Conservation (phyloP, 2,329 filamentous ascomycete genomes). For the Sphaerulina vaccinii region DNA sequence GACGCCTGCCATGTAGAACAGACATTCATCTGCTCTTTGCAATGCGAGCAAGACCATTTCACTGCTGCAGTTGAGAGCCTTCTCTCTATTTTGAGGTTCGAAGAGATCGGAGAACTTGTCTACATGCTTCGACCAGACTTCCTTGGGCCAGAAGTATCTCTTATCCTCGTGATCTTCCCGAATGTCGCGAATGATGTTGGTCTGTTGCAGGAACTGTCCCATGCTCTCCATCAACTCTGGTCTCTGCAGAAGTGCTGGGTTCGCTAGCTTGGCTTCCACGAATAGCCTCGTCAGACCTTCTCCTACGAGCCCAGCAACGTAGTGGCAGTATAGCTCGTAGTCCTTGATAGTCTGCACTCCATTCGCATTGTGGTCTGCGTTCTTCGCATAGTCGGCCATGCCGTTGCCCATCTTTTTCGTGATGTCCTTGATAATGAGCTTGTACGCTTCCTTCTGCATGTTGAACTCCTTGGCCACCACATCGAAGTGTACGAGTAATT, state of each 20-base stretch:
- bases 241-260: conserved; percentile 75
- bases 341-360: conserved; percentile 81
- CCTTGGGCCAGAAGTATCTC: conserved; percentile 89
- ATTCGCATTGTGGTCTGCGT: conserved; percentile 69
- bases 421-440: conserved; percentile 86
- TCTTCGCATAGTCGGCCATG: conserved; percentile 93
- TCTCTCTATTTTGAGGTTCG: conserved; percentile 71
- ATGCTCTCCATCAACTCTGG: conserved; percentile 87
- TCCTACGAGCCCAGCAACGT: conserved; percentile 96
- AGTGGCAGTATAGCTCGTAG: conserved; percentile 97
- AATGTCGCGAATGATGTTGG: conserved; percentile 96
- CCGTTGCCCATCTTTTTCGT: conserved; percentile 94
- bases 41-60: conserved; percentile 94
- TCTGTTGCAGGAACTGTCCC: conserved; percentile 97
- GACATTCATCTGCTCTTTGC: conserved; percentile 81
- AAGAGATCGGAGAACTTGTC: conserved; percentile 87
- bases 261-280: conserved; percentile 81
- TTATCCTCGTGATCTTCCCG: conserved; percentile 85
- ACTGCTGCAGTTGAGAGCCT: conserved; percentile 80
- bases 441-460: conserved; percentile 81
- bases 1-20: conserved; percentile 96
- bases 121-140: conserved; percentile 96
- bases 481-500: conserved; percentile 89
- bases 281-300: conserved; percentile 90
- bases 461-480: conserved; percentile 82